Conservation (phyloP, 306 rosid species). For the Crotalaria pallida region DNA sequence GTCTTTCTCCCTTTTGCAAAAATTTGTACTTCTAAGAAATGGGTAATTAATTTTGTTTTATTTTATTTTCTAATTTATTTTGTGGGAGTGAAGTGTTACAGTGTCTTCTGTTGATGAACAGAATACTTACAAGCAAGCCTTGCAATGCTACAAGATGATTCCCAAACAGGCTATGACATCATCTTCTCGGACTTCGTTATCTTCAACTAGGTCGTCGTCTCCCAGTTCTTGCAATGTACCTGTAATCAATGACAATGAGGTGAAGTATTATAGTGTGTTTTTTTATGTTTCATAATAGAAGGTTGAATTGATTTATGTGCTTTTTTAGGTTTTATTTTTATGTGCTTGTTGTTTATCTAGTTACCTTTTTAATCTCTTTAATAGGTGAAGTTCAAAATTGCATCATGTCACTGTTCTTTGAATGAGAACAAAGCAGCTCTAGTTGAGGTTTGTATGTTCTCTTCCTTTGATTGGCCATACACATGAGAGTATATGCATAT, state of each 20-base stretch:
- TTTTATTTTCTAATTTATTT: neutral
- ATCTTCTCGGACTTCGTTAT: constrained; percentile 56
- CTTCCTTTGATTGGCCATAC: neutral
- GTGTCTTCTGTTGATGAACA: constrained; percentile 31
- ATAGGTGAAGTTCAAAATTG: constrained; percentile 95
- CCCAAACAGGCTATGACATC: constrained; percentile 60
- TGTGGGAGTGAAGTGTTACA: constrained; percentile 1
- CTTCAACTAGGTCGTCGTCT: constrained; percentile 78
- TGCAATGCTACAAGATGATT: constrained; percentile 73
- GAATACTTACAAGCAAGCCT: constrained; percentile 87
- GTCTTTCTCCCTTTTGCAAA: neutral
- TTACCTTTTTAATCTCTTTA: constrained; percentile 14
- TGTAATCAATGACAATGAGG: constrained; percentile 90
- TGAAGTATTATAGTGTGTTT: constrained; percentile 22
- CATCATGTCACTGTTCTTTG: constrained; percentile 68
- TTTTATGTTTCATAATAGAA: constrained; percentile 6
- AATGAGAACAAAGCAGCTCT: constrained; percentile 84
- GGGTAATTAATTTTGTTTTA: neutral
- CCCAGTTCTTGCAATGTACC: constrained; percentile 74
- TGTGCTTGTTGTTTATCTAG: constrained; percentile 4
- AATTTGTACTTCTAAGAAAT: neutral
- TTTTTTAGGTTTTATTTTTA: neutral
- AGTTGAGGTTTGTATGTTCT: constrained; percentile 70
- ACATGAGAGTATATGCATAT: neutral
- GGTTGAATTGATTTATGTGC: neutral